Conservation (phyloP, 495 filamentous ascomycete genomes). For the Venustampulla echinocandica region DNA sequence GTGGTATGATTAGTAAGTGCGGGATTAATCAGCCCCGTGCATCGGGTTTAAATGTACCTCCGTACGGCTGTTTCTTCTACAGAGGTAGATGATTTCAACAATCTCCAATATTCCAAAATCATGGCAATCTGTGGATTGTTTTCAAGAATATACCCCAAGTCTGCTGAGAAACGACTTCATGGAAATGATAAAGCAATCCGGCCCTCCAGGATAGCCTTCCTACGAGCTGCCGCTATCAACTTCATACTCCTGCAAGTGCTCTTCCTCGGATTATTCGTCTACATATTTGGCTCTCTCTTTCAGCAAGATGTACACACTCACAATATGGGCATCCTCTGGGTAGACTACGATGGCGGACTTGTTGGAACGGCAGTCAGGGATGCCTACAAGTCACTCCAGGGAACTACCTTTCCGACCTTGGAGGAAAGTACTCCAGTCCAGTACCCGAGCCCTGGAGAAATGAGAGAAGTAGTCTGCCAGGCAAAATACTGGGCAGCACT, state of each 20-base stretch:
- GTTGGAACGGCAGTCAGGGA: conserved; percentile 34
- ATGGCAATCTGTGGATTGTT: no score
- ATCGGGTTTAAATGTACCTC: no score
- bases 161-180: no score
- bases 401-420: conserved; percentile 32
- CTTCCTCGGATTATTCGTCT: conserved; percentile 38
- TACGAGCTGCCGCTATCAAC: conserved; percentile 17
- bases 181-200: not conserved
- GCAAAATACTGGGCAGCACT: conserved; percentile 41
- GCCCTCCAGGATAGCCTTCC: conserved; percentile 2
- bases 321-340: conserved; percentile 36
- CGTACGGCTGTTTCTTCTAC: no score
- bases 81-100: no score
- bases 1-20: no score
- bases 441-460: conserved; percentile 22
- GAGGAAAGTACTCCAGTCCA: conserved; percentile 23
- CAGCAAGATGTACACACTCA: conserved; percentile 31
- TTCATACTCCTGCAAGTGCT: conserved; percentile 29
- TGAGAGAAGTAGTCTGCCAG: conserved; percentile 33
- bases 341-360: conserved; percentile 44
- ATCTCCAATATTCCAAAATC: no score
- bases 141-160: no score
- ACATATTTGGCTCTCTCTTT: conserved; percentile 39
- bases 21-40: no score
- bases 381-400: conserved; percentile 34